Percentiles rank a stretch among this genome's conserved stretches.
Conservation (phyloP, 2,329 filamentous ascomycete genomes). For the Sphaerulina vaccinii region DNA sequence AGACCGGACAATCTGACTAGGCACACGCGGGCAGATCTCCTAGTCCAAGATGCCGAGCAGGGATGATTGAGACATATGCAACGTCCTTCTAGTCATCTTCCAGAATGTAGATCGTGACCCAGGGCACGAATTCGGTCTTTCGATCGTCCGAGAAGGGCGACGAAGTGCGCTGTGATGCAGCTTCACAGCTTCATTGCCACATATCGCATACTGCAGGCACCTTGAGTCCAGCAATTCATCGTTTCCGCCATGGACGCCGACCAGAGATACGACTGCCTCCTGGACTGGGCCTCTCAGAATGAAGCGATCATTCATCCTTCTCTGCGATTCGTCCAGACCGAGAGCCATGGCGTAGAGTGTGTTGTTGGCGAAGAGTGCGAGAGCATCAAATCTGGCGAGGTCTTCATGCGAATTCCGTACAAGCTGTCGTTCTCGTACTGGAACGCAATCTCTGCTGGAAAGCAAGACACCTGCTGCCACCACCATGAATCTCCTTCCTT, state of each 20-base stretch:
- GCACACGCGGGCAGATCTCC: too few relatives aligned
- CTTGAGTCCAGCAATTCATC: neutral
- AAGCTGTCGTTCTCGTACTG: slow-evolving; percentile 5
- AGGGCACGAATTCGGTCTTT: too few relatives aligned
- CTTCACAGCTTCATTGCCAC: too few relatives aligned
- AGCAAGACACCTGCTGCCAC: neutral
- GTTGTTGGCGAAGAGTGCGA: neutral
- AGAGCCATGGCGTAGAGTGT: slow-evolving; percentile 1
- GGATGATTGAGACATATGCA: too few relatives aligned
- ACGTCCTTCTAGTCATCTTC: too few relatives aligned
- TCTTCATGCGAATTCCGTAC: slow-evolving; percentile 6
- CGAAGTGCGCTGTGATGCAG: too few relatives aligned
- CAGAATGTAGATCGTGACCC: too few relatives aligned
- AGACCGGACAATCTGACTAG: too few relatives aligned
- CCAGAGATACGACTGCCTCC: neutral
- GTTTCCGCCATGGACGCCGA: neutral
- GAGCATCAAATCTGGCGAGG: slow-evolving; percentile 27
- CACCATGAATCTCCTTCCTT: neutral
- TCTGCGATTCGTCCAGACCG: slow-evolving; percentile 1
- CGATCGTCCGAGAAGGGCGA: too few relatives aligned
- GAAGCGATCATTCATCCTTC: slow-evolving; percentile 1
- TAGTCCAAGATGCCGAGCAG: too few relatives aligned
- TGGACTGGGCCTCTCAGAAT: slow-evolving; percentile 3
- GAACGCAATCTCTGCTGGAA: slow-evolving; percentile 11
- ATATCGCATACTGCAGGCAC: too few relatives aligned